These are phyloP conservation scores for Mycena latifolia DNA, from an alignment of 768 basidiomycete species.

Conservation along the genomic window DNA sequence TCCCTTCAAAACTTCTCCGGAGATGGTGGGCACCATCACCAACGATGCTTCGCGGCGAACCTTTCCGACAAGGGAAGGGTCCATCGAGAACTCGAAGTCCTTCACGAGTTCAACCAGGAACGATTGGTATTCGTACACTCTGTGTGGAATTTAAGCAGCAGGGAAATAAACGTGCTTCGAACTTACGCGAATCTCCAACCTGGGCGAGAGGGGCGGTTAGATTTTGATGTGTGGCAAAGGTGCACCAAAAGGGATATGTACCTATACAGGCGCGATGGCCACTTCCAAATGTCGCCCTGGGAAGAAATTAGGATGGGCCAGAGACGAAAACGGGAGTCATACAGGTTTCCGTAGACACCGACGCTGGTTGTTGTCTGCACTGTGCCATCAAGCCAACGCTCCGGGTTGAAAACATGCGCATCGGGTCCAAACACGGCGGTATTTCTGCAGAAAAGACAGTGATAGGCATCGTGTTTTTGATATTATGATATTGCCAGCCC, in stretches of 20 bases:
- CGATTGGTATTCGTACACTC: conserved; percentile 65
- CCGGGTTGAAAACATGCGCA: conserved; percentile 65
- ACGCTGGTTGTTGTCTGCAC: conserved; percentile 54
- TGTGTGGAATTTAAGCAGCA: conserved; percentile 4
- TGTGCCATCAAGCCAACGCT: conserved; percentile 62
- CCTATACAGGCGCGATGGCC: conserved; percentile 59
- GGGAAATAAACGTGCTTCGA: background rate
- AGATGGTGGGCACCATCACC: conserved; percentile 61
- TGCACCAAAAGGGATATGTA: background rate
- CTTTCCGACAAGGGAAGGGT: conserved; percentile 48
- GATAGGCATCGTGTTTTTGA: conserved; percentile 31
- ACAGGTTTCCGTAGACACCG: conserved; percentile 64
- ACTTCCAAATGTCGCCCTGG: conserved; percentile 61
- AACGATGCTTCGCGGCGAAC: conserved; percentile 60
- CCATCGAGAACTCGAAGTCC: conserved; percentile 60
- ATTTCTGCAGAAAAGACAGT: conserved; percentile 54
- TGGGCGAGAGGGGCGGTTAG: background rate
- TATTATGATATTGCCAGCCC: no score
- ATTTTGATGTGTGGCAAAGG: background rate
- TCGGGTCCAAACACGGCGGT: conserved; percentile 68
- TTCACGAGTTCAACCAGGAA: conserved; percentile 70
- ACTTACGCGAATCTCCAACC: conserved; percentile 61
- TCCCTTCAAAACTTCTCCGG: conserved; percentile 45
- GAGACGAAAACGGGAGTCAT: conserved; percentile 28
- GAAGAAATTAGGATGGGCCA: background rate